Percentiles rank a stretch among this genome's conserved stretches.
Conservation (phyloP, 352 stramenopile genomes). For the Phytophthora europaea region DNA sequence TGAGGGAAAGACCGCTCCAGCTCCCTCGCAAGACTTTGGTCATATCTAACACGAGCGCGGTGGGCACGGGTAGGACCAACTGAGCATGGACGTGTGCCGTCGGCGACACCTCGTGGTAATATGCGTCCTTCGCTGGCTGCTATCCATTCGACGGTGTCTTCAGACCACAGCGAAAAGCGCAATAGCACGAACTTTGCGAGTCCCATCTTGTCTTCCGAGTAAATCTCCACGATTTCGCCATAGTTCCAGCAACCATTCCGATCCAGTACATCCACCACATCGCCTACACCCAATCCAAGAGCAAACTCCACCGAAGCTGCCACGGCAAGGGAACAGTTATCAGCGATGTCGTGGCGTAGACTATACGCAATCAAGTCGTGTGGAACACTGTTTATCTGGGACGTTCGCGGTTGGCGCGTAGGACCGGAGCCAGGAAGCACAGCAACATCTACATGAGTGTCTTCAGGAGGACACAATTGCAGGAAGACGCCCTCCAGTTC, state of each 20-base stretch:
- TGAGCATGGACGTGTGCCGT: slow-evolving; percentile 54
- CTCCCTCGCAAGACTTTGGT: slow-evolving; percentile 55
- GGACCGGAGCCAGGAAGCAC: slow-evolving; percentile 11
- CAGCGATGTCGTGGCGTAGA: slow-evolving; percentile 40
- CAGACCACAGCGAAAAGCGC: slow-evolving; percentile 68
- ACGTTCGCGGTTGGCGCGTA: slow-evolving; percentile 29
- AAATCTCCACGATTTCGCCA: slow-evolving; percentile 76
- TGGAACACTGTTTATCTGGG: slow-evolving; percentile 50
- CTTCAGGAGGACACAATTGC: slow-evolving; percentile 52
- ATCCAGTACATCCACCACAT: slow-evolving; percentile 85
- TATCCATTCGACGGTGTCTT: slow-evolving; percentile 78
- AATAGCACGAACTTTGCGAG: slow-evolving; percentile 74
- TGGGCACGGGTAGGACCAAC: slow-evolving; percentile 52
- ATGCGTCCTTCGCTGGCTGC: slow-evolving; percentile 72
- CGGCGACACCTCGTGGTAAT: slow-evolving; percentile 73
- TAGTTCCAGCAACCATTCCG: slow-evolving; percentile 84
- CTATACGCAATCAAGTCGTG: slow-evolving; percentile 69
- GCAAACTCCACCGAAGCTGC: slow-evolving; percentile 79
- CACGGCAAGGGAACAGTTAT: slow-evolving; percentile 52
- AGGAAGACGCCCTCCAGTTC: slow-evolving; percentile 72
- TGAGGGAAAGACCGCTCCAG: slow-evolving; percentile 64
- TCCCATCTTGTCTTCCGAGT: slow-evolving; percentile 42
- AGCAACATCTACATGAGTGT: slow-evolving; percentile 21
- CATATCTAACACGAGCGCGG: slow-evolving; percentile 55
- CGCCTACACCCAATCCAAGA: slow-evolving; percentile 59